Conservation (phyloP, 441 rosid genomes). For the Populus hybrid region DNA sequence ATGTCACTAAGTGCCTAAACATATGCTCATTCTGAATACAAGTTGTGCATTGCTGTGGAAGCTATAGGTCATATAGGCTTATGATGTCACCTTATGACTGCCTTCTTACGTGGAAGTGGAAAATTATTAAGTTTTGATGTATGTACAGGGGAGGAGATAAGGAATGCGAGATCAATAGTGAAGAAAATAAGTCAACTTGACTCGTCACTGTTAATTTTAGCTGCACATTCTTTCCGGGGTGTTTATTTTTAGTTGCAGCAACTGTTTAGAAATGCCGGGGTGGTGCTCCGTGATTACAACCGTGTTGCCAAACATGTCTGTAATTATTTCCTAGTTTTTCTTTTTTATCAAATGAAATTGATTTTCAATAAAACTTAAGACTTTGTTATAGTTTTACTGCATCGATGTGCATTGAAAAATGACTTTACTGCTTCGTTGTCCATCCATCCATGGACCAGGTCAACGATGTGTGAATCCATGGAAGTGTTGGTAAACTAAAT, state of each 20-base stretch:
- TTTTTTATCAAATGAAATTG: too few species aligned
- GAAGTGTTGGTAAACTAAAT: too few species aligned
- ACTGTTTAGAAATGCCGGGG: too few species aligned
- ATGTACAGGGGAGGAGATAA: not conserved
- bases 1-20: slow-evolving; percentile 71
- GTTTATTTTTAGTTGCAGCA: not conserved
- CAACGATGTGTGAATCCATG: too few species aligned
- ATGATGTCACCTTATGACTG: not conserved
- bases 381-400: too few species aligned
- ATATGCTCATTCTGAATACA: not conserved
- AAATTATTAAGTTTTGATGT: not conserved
- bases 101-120: not conserved
- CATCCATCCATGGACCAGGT: too few species aligned
- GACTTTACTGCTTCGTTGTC: too few species aligned
- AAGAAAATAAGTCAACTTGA: not conserved
- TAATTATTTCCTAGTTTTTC: too few species aligned
- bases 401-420: too few species aligned
- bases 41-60: not conserved
- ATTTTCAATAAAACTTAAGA: too few species aligned
- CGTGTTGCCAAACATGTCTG: too few species aligned
- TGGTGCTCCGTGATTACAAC: too few species aligned
- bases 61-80: not conserved
- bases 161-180: not conserved
- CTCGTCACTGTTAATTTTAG: not conserved
- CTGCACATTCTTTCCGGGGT: not conserved